Evolutionary conservation across 306 rosid species (phyloP).

Genomic region (apple (Malus domestica)): DNA sequence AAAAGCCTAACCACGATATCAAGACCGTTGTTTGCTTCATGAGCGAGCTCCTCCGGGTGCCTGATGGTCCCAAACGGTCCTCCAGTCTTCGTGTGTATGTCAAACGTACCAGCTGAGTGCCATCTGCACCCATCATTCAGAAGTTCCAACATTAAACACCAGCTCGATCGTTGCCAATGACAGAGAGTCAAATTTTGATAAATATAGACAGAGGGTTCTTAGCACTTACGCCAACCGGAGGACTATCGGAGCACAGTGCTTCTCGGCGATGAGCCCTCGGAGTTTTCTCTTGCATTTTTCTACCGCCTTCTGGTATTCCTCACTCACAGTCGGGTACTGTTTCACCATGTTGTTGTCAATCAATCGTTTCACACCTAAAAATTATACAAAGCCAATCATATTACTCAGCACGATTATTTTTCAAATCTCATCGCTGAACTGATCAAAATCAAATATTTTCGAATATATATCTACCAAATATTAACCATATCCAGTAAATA

Average conservation of each 20-base stretch:
- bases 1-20: conserved; percentile 45
- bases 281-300: conserved; percentile 57
- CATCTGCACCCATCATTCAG: conserved; percentile 25
- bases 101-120: conserved; percentile 65
- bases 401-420: too few relatives aligned
- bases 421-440: too few relatives aligned
- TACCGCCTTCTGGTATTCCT: conserved; percentile 39
- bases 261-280: conserved; percentile 52
- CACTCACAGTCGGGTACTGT: conserved; percentile 42
- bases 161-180: neutral
- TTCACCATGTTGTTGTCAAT: conserved; percentile 31
- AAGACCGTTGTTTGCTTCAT: conserved; percentile 56
- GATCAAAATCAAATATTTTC: neutral
- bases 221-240: conserved; percentile 48
- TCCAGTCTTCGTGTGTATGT: conserved; percentile 43
- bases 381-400: neutral
- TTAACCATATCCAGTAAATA: too few relatives aligned
- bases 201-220: neutral
- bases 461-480: too few relatives aligned
- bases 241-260: conserved; percentile 55
- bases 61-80: conserved; percentile 56
- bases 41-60: conserved; percentile 44
- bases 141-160: neutral
- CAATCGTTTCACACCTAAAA: neutral
- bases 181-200: neutral